Percentiles rank a stretch among this genome's conserved stretches.
These are phyloP conservation scores for Ophiocordyceps robertsii DNA, from an alignment of 2,329 filamentous ascomycete genomes.

Conservation along the genomic window DNA sequence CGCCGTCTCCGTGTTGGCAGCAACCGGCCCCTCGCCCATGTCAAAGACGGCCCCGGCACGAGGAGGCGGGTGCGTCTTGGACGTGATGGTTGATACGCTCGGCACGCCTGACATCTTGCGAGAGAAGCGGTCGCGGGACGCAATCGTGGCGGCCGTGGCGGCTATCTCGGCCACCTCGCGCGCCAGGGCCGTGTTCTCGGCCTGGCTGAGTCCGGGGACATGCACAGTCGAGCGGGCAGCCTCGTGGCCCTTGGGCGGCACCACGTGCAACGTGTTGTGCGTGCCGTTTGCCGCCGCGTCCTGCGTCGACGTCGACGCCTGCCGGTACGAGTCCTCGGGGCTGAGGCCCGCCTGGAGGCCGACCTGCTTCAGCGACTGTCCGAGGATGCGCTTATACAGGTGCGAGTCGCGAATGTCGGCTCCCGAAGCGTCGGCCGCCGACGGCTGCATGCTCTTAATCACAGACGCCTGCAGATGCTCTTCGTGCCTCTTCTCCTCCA, in stretches of 20 bases:
- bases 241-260: slow-evolving; percentile 54
- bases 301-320: slow-evolving; percentile 22
- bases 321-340: slow-evolving; percentile 29
- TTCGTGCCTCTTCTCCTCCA: slow-evolving; percentile 60
- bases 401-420: slow-evolving; percentile 74
- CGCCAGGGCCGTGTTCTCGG: slow-evolving; percentile 68
- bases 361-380: slow-evolving; percentile 76
- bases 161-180: slow-evolving; percentile 89
- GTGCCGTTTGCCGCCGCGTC: slow-evolving; percentile 27
- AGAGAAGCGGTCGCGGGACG: slow-evolving; percentile 53
- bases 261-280: slow-evolving; percentile 51
- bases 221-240: slow-evolving; percentile 30
- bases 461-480: slow-evolving; percentile 26
- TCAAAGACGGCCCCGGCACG: slow-evolving; percentile 27
- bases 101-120: slow-evolving; percentile 24
- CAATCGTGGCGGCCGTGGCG: slow-evolving; percentile 77
- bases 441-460: slow-evolving; percentile 20
- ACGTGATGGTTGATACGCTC: slow-evolving; percentile 3
- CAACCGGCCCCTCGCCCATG: slow-evolving; percentile 28
- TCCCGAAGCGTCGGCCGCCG: slow-evolving; percentile 33
- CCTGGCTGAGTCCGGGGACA: slow-evolving; percentile 61
- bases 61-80: slow-evolving; percentile 14
- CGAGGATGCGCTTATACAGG: slow-evolving; percentile 85
- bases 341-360: slow-evolving; percentile 42
- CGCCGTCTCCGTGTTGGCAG: slow-evolving; percentile 15